Percentiles rank a stretch among this genome's conserved stretches.
Evolutionary conservation across 1,284 basidiomycete species (phyloP).

Genomic region (Tylopilus orsonianus): DNA sequence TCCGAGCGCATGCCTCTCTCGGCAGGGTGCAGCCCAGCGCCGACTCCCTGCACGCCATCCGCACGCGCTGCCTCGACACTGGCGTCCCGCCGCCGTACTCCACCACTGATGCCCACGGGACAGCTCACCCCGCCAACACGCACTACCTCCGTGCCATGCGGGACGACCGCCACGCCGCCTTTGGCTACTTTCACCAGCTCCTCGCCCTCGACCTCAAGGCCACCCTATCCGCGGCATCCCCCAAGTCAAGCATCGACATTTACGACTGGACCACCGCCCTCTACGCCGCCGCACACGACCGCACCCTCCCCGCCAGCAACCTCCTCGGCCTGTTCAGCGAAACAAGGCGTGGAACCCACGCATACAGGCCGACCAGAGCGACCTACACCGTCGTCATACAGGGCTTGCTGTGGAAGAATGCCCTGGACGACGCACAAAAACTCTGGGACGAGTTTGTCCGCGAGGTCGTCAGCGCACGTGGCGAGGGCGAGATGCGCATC

Average conservation of each 20-base stretch:
- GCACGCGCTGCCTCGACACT: slow-evolving; percentile 22
- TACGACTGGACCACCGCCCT: slow-evolving; percentile 38
- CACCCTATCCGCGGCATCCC: not conserved
- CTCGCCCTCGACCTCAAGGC: slow-evolving; percentile 26
- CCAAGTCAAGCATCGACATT: slow-evolving; percentile 32
- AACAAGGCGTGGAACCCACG: slow-evolving; percentile 21
- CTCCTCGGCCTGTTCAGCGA: slow-evolving; percentile 43
- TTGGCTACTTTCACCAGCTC: slow-evolving; percentile 43
- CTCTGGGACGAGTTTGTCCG: slow-evolving; percentile 46
- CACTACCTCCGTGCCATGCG: slow-evolving; percentile 32
- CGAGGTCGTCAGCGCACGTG: slow-evolving; percentile 25
- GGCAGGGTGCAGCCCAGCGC: slow-evolving; percentile 43
- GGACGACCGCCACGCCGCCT: slow-evolving; percentile 43
- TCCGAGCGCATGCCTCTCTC: slow-evolving; percentile 48
- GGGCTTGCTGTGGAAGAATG: slow-evolving; percentile 43
- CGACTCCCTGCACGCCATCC: slow-evolving; percentile 42
- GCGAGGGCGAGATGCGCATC: slow-evolving; percentile 32
- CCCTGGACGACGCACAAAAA: slow-evolving; percentile 37
- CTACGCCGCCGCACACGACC: slow-evolving; percentile 34
- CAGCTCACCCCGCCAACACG: slow-evolving; percentile 39
- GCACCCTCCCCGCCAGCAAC: slow-evolving; percentile 27
- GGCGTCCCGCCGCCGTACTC: slow-evolving; percentile 27
- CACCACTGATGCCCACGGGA: slow-evolving; percentile 10
- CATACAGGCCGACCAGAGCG: slow-evolving; percentile 42
- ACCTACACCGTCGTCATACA: slow-evolving; percentile 52